Evolutionary conservation across 345 rosid species (phyloP), one percentile per base, ranked within the genome.

Genomic region (Eucalyptus coolabah): DNA sequence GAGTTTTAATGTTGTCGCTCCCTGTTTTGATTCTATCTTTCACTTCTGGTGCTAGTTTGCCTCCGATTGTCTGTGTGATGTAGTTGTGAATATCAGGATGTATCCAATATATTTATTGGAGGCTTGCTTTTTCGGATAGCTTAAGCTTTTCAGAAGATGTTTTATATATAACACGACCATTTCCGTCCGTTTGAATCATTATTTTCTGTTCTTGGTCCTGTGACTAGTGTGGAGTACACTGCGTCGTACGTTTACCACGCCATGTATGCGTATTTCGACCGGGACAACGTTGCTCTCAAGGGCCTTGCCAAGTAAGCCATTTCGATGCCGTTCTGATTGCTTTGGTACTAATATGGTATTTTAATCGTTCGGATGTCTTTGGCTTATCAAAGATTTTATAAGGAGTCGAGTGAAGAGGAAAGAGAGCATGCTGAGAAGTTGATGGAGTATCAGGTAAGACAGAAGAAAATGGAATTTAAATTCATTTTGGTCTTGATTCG

Each of bases 241-340:
- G 96, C 93, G 34, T 96, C 99, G 23, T 96, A 96, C 87, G 93
- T 95, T 32, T 97, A 96, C 92, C 98, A 95, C 69, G 95, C 97
- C 85, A 85, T 97, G 93, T 95, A 92, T 89, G 98, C 98, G 26
- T 96, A 95, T 90, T 97, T 97, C 42, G 98, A 95, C 93, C 92
- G 98, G 90, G 99, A 95, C 87, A 94, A 97, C 86, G 92, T 96
- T 30, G 97, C 95, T 50, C 94, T 97, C 88, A 94, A 92, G 88
- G 99, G 97, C 87, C 88, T 96, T 69, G 95, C 97, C 90, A 93
- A 93, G 98, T 97, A 94, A 87, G 17, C 32, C 30, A 12, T 40
- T 37, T 37, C 5, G 30, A 77, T 21, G 45, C 47, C 5, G 47
- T 77, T 77, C 47, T 40, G 47, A 21, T 21, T 77, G 47, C 9